Percentiles rank a stretch among this genome's conserved stretches.
phyloP scores from a whole-genome alignment of 2,329 filamentous ascomycete species.

The Teratosphaeria viscida region DNA sequence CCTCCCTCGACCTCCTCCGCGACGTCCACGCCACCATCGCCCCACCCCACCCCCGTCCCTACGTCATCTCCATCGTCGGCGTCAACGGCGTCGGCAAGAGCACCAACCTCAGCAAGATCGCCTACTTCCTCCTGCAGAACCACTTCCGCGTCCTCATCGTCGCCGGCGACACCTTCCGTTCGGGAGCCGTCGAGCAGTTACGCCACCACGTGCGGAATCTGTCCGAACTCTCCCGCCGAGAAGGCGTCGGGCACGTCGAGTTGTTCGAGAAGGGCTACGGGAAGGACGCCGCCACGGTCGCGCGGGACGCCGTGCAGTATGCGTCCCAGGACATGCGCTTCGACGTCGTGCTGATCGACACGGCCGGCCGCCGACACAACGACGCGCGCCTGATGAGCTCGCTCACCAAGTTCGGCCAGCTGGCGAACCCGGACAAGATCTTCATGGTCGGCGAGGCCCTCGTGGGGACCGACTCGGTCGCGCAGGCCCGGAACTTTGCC shows the following conservation, averaged over 20 bases:
- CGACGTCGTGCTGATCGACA: conserved; percentile 95
- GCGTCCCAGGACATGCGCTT: conserved; percentile 53
- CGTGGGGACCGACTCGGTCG: conserved; percentile 89
- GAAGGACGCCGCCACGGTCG: conserved; percentile 91
- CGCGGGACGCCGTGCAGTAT: conserved; percentile 81
- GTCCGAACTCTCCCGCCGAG: conserved; percentile 73
- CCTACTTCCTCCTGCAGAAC: conserved; percentile 95
- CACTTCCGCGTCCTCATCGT: conserved; percentile 91
- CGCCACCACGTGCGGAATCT: conserved; percentile 91
- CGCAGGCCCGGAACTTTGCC: conserved; percentile 94
- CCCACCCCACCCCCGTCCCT: conserved; percentile 59
- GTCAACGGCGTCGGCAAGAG: conserved; percentile 98
- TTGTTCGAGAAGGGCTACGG: conserved; percentile 96
- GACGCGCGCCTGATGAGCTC: conserved; percentile 93
- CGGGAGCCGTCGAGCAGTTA: conserved; percentile 91
- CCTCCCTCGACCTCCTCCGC: conserved; percentile 84
- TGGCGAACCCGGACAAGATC: conserved; percentile 94
- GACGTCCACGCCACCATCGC: conserved; percentile 77
- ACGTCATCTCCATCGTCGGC: conserved; percentile 95
- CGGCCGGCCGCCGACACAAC: conserved; percentile 87
- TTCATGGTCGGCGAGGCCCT: conserved; percentile 93
- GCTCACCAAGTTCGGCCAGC: conserved; percentile 92
- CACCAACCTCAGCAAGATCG: conserved; percentile 94
- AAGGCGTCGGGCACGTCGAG: conserved; percentile 71
- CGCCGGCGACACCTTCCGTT: conserved; percentile 93